These are phyloP conservation scores for Panaeolus papilionaceus DNA, from an alignment of 768 basidiomycete species.

Conservation along the genomic window DNA sequence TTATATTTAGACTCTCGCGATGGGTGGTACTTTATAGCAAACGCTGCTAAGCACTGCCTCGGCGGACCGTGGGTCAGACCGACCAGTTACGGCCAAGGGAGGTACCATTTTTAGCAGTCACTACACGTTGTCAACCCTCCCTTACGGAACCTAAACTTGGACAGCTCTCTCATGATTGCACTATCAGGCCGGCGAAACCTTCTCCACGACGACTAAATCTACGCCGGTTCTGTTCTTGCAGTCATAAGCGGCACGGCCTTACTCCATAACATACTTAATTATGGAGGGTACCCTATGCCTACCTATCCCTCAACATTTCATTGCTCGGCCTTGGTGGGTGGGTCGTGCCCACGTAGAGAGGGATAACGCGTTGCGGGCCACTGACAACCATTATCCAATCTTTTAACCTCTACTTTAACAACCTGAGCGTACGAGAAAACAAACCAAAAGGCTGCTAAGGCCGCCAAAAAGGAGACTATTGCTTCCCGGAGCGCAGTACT, in stretches of 20 bases:
- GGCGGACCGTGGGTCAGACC: neutral
- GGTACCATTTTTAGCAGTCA: neutral
- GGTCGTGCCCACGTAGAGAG: neutral
- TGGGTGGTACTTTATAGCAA: too few relatives aligned
- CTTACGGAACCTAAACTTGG: constrained; percentile 3
- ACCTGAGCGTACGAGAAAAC: neutral
- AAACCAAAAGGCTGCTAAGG: neutral
- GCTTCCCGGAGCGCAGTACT: neutral
- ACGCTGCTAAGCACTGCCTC: neutral
- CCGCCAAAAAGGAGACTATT: neutral
- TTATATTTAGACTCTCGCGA: too few relatives aligned
- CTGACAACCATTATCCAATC: neutral
- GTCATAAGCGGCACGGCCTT: constrained; percentile 2
- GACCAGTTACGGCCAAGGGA: neutral
- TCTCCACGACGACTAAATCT: neutral
- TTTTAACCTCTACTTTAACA: neutral
- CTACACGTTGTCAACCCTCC: neutral
- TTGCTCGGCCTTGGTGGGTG: constrained; percentile 5
- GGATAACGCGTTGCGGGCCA: neutral
- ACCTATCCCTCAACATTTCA: neutral
- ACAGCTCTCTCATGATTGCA: neutral
- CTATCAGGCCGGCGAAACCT: neutral
- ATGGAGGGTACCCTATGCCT: neutral
- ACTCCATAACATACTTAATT: neutral
- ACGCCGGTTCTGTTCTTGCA: neutral